Percentiles rank a stretch among this genome's conserved stretches.
Evolutionary conservation across 768 basidiomycete genomes (phyloP).

Genomic region (Lentinula detonsa): DNA sequence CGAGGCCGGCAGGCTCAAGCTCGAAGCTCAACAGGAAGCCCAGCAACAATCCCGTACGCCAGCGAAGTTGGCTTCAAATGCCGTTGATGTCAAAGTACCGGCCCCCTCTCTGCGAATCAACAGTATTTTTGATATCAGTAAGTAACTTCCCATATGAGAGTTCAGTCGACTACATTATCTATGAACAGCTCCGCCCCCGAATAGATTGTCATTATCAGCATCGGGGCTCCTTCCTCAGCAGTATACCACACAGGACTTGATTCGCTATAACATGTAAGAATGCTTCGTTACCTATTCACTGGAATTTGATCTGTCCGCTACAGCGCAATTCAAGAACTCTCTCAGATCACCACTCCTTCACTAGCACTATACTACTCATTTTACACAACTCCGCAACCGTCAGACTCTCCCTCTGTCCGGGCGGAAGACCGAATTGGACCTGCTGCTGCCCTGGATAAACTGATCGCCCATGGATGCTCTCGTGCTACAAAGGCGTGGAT

Average conservation of each 20-base stretch:
- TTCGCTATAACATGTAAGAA: conserved; percentile 48
- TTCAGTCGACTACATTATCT: neutral
- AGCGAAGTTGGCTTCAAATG: conserved; percentile 11
- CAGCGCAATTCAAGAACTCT: conserved; percentile 47
- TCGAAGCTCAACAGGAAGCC: conserved; percentile 5
- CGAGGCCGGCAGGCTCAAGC: conserved; percentile 6
- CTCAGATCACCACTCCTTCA: conserved; percentile 42
- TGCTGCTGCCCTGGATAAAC: conserved; percentile 49
- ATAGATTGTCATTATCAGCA: conserved; percentile 38
- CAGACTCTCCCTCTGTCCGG: conserved; percentile 9
- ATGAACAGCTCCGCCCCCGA: conserved; percentile 13
- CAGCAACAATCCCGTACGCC: neutral
- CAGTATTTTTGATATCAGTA: conserved; percentile 41
- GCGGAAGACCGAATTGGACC: conserved; percentile 17
- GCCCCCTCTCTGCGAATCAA: neutral
- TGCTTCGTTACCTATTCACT: neutral
- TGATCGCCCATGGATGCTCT: conserved; percentile 53
- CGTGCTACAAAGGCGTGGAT: conserved; percentile 80
- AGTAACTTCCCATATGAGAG: conserved; percentile 11
- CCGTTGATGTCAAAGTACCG: neutral
- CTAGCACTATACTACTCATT: conserved; percentile 59
- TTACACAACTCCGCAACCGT: conserved; percentile 29
- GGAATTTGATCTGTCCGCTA: neutral
- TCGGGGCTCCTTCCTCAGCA: conserved; percentile 49
- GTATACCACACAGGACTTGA: conserved; percentile 35